These are phyloP conservation scores for Raffaelea deltoideospora DNA, from an alignment of 2,329 filamentous ascomycete genomes.

Conservation along the genomic window DNA sequence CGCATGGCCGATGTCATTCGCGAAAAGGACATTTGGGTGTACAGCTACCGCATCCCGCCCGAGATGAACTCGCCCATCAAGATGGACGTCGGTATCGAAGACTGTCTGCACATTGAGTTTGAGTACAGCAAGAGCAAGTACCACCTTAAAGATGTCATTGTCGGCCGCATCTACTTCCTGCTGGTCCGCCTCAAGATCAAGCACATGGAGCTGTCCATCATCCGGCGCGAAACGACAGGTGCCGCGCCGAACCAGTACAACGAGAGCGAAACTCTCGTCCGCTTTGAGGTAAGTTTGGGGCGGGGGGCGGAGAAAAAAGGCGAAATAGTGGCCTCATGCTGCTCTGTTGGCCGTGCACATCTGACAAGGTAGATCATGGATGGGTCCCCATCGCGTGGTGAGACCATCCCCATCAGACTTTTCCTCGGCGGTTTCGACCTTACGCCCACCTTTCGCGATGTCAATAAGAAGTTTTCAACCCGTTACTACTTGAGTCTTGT, in stretches of 20 bases:
- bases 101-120: slow-evolving; percentile 97
- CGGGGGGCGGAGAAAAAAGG: too few species aligned
- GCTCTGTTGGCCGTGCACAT: too few species aligned
- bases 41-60: slow-evolving; percentile 92
- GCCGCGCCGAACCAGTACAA: slow-evolving; percentile 98
- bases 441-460: slow-evolving; percentile 94
- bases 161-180: slow-evolving; percentile 95
- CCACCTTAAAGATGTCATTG: slow-evolving; percentile 97
- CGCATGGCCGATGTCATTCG: slow-evolving; percentile 96
- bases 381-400: slow-evolving; percentile 88
- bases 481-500: slow-evolving; percentile 95
- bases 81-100: slow-evolving; percentile 99
- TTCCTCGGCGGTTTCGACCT: slow-evolving; percentile 97
- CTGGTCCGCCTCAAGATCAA: slow-evolving; percentile 97
- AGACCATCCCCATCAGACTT: slow-evolving; percentile 87
- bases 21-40: slow-evolving; percentile 99
- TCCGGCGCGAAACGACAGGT: slow-evolving; percentile 89
- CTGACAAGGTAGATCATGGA: slow-evolving; percentile 99
- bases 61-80: slow-evolving; percentile 98
- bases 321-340: too few species aligned
- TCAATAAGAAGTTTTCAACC: slow-evolving; percentile 99
- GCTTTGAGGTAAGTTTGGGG: slow-evolving; percentile 68
- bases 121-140: slow-evolving; percentile 99
- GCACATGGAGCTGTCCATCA: slow-evolving; percentile 98
- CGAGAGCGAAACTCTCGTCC: slow-evolving; percentile 92